A percentile compares a stretch with the other conserved stretches of the same genome.
These are phyloP conservation scores for Cercophora samala DNA, from an alignment of 495 filamentous ascomycete genomes.

Conservation along the genomic window DNA sequence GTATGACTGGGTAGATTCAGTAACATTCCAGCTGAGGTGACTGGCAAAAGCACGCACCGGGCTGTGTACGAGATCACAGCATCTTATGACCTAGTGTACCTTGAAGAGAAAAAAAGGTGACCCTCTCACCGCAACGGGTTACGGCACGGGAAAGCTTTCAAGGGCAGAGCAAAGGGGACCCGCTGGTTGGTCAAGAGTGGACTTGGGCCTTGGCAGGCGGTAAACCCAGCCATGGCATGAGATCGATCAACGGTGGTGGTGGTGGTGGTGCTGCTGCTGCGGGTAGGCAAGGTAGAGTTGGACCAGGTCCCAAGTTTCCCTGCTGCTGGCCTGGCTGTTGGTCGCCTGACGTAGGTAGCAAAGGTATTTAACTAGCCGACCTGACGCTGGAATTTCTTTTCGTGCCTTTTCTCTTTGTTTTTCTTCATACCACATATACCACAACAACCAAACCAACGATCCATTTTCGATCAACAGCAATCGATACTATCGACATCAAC, in stretches of 20 bases:
- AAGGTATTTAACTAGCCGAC: conserved; percentile 1
- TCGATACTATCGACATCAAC: not conserved
- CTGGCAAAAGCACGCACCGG: not conserved
- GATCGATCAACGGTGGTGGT: not conserved
- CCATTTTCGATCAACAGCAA: not conserved
- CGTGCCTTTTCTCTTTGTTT: not conserved
- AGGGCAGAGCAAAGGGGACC: not conserved
- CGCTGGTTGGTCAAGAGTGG: not conserved
- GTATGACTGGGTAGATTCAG: not conserved
- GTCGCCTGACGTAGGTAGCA: not conserved
- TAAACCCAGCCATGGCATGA: not conserved
- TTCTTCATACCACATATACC: not conserved
- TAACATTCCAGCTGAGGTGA: not conserved
- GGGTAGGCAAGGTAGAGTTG: not conserved
- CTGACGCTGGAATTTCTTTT: not conserved
- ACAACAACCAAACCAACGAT: not conserved
- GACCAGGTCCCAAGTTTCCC: not conserved
- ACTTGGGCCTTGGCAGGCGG: not conserved
- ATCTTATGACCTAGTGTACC: no score
- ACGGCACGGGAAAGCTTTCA: not conserved
- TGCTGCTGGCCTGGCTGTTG: no score
- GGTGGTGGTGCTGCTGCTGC: no score
- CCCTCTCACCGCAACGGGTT: not conserved
- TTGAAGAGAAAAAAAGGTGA: not conserved
- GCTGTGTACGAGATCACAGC: no score